A percentile compares a stretch with the other conserved stretches of the same genome.
Evolutionary conservation across 192 early-diverging fungal species (phyloP).

Genomic region (Oehlia diaphana): DNA sequence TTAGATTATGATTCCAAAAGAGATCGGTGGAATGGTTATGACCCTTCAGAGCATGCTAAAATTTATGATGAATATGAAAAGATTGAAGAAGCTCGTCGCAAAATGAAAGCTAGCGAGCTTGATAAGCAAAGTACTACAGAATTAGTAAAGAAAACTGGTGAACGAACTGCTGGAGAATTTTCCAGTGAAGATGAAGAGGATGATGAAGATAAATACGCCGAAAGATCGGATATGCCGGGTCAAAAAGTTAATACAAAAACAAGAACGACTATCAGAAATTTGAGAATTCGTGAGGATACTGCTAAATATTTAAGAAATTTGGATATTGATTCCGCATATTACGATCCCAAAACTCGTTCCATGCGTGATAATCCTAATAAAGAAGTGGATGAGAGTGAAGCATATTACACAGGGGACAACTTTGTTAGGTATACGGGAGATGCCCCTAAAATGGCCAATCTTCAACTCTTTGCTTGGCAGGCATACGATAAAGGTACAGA

Average conservation of each 20-base stretch:
- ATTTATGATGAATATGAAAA: constrained; percentile 89
- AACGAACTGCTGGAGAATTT: constrained; percentile 47
- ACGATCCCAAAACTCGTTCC: constrained; percentile 98
- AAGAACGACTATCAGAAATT: constrained; percentile 90
- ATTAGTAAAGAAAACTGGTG: constrained; percentile 52
- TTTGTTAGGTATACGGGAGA: constrained; percentile 90
- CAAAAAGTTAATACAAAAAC: constrained; percentile 87
- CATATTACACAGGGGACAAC: constrained; percentile 85
- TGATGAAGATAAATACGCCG: constrained; percentile 91
- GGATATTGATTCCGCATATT: constrained; percentile 92
- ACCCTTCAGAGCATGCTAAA: constrained; percentile 80
- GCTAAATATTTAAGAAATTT: constrained; percentile 98
- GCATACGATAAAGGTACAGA: constrained; percentile 80
- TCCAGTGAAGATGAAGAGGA: constrained; percentile 75
- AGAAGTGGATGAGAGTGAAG: constrained; percentile 53
- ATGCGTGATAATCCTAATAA: constrained; percentile 97
- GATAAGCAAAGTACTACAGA: constrained; percentile 64
- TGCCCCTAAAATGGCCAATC: constrained; percentile 74
- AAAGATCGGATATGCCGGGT: constrained; percentile 80
- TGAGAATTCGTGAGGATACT: constrained; percentile 98
- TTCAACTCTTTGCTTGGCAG: constrained; percentile 95
- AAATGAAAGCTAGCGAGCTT: constrained; percentile 72
- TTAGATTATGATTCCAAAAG: constrained; percentile 94
- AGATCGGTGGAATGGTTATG: constrained; percentile 98
- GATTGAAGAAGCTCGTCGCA: constrained; percentile 83